Base-by-base conservation (phyloP, 2,329 filamentous ascomycete species). In the Colletotrichum godetiae region DNA sequence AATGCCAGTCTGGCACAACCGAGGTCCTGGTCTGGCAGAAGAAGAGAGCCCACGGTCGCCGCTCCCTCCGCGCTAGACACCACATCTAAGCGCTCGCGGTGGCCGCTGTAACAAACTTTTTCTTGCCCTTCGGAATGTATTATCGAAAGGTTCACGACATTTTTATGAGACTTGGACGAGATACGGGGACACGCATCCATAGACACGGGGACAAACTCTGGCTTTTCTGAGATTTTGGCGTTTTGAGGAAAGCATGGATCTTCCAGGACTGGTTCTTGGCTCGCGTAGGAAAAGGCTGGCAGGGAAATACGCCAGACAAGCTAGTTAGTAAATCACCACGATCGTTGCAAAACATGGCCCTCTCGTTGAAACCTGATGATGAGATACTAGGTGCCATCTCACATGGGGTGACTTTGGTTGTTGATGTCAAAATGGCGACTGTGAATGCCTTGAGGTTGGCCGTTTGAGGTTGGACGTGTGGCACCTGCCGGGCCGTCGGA, bases 1-100 rank as follows among this genome's bases (percentile, higher is more conserved):
- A 81, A 33, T 92, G 90, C 80, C 75, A 79, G 68, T 75, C 78
- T 27, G 81, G 79, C 64, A 72, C 77, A 46, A 72, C 69, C 24
- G 75, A 78, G 24, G 67, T 75, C 22, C 78, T 84, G 55, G 75
- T 74, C 29, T 75, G 76, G 74, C 33, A 64, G 35, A 76, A 72
- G 72, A 76, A 75, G 66, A 55, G 75, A 27, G 46, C 61, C 49
- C 72, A 75, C 31, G 55, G 37, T 37, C 71, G 74, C 10, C 74
- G 65, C 29, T 66, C 62, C 29, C 35, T 73, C 55, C 56, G 57
- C 27, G 67, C 63, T 49, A 55, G 61, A 52, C 72, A 73, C 67
- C 72, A 73, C 60, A 61, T 64, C 52, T 72, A 42, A 66, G 42
- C 37, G 27, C 31, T 35, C 42, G 7, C 24, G 15, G 27, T 29